Conservation (phyloP, 1,284 basidiomycete genomes). For the Apiotrichum montevideense region DNA sequence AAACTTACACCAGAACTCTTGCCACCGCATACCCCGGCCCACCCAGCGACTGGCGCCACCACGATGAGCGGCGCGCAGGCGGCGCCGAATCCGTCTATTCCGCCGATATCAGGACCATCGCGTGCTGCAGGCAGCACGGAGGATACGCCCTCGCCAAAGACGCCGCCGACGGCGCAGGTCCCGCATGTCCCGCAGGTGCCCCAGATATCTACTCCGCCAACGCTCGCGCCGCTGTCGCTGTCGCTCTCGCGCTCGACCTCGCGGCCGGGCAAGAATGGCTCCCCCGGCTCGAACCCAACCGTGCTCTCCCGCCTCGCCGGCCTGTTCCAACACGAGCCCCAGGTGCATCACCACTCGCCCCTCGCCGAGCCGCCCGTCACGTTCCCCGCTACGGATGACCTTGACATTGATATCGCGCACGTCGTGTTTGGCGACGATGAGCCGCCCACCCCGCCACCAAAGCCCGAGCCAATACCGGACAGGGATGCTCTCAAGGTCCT, state of each 20-base stretch:
- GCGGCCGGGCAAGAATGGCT: too few species aligned
- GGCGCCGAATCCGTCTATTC: neutral
- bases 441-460: too few species aligned
- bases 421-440: neutral
- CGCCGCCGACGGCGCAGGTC: too few species aligned
- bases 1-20: too few species aligned
- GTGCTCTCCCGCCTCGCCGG: constrained; percentile 14
- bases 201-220: too few species aligned
- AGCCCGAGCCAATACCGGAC: constrained; percentile 6
- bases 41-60: neutral
- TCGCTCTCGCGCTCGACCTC: too few species aligned
- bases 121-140: neutral
- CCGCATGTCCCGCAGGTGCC: too few species aligned
- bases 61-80: constrained; percentile 6
- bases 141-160: too few species aligned
- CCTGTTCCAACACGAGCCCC: constrained; percentile 11
- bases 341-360: too few species aligned
- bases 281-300: neutral
- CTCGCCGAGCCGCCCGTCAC: neutral
- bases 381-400: neutral
- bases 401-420: neutral
- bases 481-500: constrained; percentile 49
- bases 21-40: too few species aligned
- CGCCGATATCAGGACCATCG: neutral
- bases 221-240: too few species aligned